Base-by-base conservation (phyloP, 768 basidiomycete genomes). In the Megacollybia marginata region DNA sequence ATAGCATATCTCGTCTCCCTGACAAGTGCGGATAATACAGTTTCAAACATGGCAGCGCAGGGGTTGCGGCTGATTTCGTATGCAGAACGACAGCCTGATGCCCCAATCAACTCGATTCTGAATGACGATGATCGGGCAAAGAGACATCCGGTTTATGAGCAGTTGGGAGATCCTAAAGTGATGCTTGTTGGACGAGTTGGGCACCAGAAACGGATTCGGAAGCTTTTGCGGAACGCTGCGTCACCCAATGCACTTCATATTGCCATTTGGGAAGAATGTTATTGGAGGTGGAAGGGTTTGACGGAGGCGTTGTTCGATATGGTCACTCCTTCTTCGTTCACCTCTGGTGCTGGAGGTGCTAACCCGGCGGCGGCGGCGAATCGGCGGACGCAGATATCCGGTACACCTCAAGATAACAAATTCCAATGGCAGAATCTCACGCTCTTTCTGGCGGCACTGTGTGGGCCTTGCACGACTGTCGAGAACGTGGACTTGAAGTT, bases 351-450 rank as follows among this genome's bases (percentile, higher is more conserved):
- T 13, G 44, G n/a, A 23, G 23, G 44, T 15, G 23, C n/a, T 8
- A 18, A 44, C 9, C 12, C n/a, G 4, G 23, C n/a, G 3, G 2
- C 15, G 4, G 23, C 23, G 4, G 9, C 18, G 44, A 44, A 44
- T 13, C 15, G 38, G 38, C 13, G 38, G 38, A 40, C 18, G 38
- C 15, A 28, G 15, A 28, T 44, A 3, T 10, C n/a, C n/a, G 18
- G 44, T 44, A 28, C 23, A 3, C 23, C 44, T 13, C n/a, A 91
- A 88, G 88, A 90, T 16, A 74, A 80, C 55, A 77, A 82, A 38
- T 77, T 73, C 34, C 86, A 91, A 55, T 96, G 92, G 92, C 84
- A 88, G 57, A 91, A 93, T 59, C 68, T 91, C 11, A 83, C 87
- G 0, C 66, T 91, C 19, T 89, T 86, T 65, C 69, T 94, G 35